A percentile compares a stretch with the other conserved stretches of the same genome.
Conservation (phyloP, 2,329 filamentous ascomycete genomes). For the Alternaria postmessia region DNA sequence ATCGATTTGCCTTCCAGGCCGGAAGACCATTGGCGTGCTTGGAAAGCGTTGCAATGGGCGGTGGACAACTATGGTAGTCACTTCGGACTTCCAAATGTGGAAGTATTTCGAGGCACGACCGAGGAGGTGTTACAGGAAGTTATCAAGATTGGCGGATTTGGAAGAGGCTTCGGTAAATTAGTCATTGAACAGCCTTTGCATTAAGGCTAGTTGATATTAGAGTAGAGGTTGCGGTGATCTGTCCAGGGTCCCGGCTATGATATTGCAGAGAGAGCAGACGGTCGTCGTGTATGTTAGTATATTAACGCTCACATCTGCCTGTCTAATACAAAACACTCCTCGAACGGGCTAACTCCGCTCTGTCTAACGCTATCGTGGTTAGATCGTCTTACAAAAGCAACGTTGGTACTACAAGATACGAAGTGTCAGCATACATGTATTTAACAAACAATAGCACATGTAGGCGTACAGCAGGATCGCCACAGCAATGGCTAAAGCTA, state of each 20-base stretch:
- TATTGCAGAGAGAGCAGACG: not conserved
- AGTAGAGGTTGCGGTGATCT: not conserved
- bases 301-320: not conserved
- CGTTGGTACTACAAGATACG: not conserved
- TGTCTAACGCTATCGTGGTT: not conserved
- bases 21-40: not conserved
- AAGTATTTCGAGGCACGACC: slow-evolving; percentile 2
- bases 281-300: not conserved
- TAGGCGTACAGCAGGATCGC: not conserved
- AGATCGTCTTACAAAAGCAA: not conserved
- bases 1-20: slow-evolving; percentile 2
- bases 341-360: too few relatives aligned
- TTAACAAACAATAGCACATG: not conserved
- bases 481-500: not conserved
- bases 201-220: not conserved
- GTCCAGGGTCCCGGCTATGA: not conserved
- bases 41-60: not conserved
- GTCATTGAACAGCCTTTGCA: slow-evolving; percentile 6
- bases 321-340: not conserved
- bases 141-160: not conserved
- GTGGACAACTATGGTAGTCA: slow-evolving; percentile 12
- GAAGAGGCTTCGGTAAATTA: slow-evolving; percentile 6
- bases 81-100: slow-evolving; percentile 4
- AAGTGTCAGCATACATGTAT: not conserved
- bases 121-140: slow-evolving; percentile 10